These are phyloP conservation scores for Theobroma grandiflorum DNA, from an alignment of 441 rosid genomes.

Conservation along the genomic window DNA sequence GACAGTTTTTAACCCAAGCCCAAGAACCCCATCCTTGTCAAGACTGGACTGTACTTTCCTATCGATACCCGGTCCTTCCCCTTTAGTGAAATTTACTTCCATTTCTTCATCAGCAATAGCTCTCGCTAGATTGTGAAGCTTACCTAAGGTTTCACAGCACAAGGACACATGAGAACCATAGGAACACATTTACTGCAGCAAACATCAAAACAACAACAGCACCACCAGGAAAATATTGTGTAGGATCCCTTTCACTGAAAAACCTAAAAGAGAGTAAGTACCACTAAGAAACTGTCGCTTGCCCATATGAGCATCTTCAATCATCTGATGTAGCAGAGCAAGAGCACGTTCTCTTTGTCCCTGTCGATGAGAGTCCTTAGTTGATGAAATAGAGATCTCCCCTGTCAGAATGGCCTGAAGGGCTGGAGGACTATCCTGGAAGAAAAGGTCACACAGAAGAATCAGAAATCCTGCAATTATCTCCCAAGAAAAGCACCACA, in stretches of 20 bases:
- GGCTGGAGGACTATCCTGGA: slow-evolving; percentile 76
- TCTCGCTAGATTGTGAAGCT: slow-evolving; percentile 97
- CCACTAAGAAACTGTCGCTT: slow-evolving; percentile 99
- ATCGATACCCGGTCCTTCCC: slow-evolving; percentile 55
- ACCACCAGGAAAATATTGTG: slow-evolving; percentile 23
- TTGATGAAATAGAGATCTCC: slow-evolving; percentile 61
- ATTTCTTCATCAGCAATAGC: slow-evolving; percentile 95
- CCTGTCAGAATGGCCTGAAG: slow-evolving; percentile 79
- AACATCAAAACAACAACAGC: slow-evolving; percentile 26
- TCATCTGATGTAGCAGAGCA: slow-evolving; percentile 95
- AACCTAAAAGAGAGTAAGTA: slow-evolving; percentile 44
- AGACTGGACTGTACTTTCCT: slow-evolving; percentile 47
- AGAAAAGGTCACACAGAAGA: slow-evolving; percentile 19
- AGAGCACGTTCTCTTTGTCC: slow-evolving; percentile 96
- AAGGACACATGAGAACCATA: slow-evolving; percentile 38
- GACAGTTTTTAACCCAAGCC: slow-evolving; percentile 81
- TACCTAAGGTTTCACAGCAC: slow-evolving; percentile 61
- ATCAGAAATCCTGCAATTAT: background rate
- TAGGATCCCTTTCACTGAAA: slow-evolving; percentile 27
- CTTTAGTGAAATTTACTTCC: slow-evolving; percentile 60
- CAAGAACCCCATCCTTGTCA: slow-evolving; percentile 88
- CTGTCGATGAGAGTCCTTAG: slow-evolving; percentile 76
- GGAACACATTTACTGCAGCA: slow-evolving; percentile 22
- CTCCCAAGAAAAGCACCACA: slow-evolving; percentile 23
- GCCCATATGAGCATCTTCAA: slow-evolving; percentile 98